Base-by-base conservation (phyloP, 2,329 filamentous ascomycete genomes). In the Phaeophleospora eucalypticola region DNA sequence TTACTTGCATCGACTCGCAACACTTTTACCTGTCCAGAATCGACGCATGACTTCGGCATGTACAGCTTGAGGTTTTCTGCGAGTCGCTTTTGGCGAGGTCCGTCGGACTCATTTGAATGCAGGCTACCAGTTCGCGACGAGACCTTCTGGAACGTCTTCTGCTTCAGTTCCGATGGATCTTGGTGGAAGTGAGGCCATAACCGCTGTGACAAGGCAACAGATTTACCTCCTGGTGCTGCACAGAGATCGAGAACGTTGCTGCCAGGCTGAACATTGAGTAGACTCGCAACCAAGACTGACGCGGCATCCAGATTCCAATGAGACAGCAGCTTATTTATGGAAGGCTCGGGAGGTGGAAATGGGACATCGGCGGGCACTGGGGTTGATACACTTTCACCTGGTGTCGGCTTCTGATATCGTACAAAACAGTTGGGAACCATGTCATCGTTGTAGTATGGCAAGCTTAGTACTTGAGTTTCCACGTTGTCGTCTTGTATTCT, bases 211-310 rank as follows among this genome's bases (percentile, higher is more conserved):
- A 69, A 48, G 2, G 59, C 56, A 17, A 69, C 51, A 4, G 65
- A 67, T 33, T 68, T 68, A 27, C 64, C 66, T 39, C 66, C 62
- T 24, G 67, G 66, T 2, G 68, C 67, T 4, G 69, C 68, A 46
- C 69, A 71, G 8, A 71, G 59, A 41, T 72, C 69, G 12, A 72
- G 57, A 4, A 71, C 59, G 17, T 64, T 62, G 41, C 71, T 64
- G 8, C 65, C 62, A 2, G 67, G 65, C 34, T 58, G 56, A 7
- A 65, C 60, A 34, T 59, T 52, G 2, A 71, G 63, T 3, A 71
- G 38, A 20, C 54, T 53, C 4, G 65, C 66, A n/a, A 53, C 63
- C 7, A 69, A 63, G n/a, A 57, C 62, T 19, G 67, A 64, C 10
- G 62, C 63, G 15, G 57, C 60, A 44, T 65, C 63, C 20, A 65